Evolutionary conservation across 139 green algal genomes (phyloP).

Genomic region (Picochlorum sp.): DNA sequence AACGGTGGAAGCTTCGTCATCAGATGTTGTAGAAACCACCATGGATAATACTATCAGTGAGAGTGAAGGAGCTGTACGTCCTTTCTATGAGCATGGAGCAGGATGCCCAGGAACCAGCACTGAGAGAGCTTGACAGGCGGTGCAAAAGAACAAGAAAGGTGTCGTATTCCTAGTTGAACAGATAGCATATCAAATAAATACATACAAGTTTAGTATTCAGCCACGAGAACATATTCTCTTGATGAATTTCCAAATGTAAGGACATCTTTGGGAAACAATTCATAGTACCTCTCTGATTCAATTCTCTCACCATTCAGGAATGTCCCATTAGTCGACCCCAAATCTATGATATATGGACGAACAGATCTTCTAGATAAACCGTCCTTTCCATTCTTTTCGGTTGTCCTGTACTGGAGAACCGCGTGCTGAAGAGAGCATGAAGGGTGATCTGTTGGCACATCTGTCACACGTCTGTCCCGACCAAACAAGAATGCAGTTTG

Average conservation of each 20-base stretch:
- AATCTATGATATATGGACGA: slow-evolving; percentile 90
- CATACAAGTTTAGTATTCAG: slow-evolving; percentile 35
- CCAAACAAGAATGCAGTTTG: slow-evolving; percentile 84
- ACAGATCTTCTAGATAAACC: slow-evolving; percentile 44
- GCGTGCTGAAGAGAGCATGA: slow-evolving; percentile 95
- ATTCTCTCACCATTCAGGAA: slow-evolving; percentile 82
- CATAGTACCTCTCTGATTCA: slow-evolving; percentile 73
- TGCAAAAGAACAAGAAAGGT: slow-evolving; percentile 33
- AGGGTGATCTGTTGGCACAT: slow-evolving; percentile 91
- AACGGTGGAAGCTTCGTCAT: background rate
- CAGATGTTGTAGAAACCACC: background rate
- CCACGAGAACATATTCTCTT: slow-evolving; percentile 89
- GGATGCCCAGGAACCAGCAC: background rate
- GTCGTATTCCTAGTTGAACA: background rate
- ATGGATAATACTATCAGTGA: background rate
- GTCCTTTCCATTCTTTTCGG: slow-evolving; percentile 38
- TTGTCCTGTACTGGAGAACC: slow-evolving; percentile 73
- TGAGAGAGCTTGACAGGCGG: slow-evolving; percentile 23
- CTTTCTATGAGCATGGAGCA: no score
- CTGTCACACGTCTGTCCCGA: slow-evolving; percentile 70
- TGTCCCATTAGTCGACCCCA: slow-evolving; percentile 89
- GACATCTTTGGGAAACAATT: slow-evolving; percentile 80
- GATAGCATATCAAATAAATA: background rate
- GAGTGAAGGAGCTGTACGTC: background rate
- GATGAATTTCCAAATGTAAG: slow-evolving; percentile 79